Evolutionary conservation across 2,329 filamentous ascomycete species (phyloP).

Genomic region (Scedosporium aurantiacum): DNA sequence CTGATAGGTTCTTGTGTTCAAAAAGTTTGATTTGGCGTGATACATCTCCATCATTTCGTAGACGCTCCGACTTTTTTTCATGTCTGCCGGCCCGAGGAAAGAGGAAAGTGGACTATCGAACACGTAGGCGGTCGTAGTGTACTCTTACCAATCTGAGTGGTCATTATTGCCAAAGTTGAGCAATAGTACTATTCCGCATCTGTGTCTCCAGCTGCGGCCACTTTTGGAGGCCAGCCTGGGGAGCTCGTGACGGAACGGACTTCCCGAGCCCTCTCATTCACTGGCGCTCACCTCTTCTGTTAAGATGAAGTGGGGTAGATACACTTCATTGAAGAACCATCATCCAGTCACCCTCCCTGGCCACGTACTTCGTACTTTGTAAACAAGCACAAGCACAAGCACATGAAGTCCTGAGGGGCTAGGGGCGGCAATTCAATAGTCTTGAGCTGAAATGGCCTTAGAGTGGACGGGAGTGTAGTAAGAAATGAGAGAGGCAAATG

Average conservation of each 20-base stretch:
- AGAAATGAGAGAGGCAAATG: slow-evolving; percentile 3
- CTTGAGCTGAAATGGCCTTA: background rate
- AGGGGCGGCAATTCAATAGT: background rate
- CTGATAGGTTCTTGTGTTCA: background rate
- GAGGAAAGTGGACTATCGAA: background rate
- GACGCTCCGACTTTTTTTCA: background rate
- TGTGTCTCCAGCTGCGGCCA: background rate
- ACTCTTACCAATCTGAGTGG: background rate
- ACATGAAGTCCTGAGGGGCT: background rate
- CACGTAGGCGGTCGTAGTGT: background rate
- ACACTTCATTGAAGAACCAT: background rate
- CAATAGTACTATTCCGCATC: background rate
- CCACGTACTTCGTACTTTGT: background rate
- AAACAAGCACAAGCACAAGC: too few species aligned
- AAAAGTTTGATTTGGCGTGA: background rate
- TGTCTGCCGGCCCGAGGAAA: background rate
- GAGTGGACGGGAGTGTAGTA: background rate
- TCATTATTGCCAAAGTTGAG: background rate
- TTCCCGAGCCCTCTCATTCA: background rate
- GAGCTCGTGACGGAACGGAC: background rate
- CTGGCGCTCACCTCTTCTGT: background rate
- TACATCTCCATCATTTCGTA: background rate
- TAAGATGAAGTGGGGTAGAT: background rate
- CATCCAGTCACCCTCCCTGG: background rate
- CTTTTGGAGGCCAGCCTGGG: background rate